These are phyloP conservation scores for Pythium insidiosum DNA, from an alignment of 352 stramenopile species.

Conservation along the genomic window DNA sequence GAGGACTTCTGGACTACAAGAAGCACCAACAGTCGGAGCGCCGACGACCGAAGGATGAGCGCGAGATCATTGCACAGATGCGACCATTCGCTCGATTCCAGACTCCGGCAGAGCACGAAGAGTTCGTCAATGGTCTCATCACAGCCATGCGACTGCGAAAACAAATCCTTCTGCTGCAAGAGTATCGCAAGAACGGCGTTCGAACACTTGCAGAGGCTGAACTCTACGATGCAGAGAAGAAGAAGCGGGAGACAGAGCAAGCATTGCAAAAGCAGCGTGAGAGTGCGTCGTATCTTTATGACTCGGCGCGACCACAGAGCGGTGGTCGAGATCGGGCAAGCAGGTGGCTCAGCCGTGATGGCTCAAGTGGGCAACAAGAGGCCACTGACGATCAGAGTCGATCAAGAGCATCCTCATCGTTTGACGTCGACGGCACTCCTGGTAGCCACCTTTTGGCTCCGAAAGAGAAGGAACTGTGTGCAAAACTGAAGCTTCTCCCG, in stretches of 20 bases:
- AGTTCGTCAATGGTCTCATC: constrained; percentile 90
- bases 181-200: constrained; percentile 94
- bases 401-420: constrained; percentile 22
- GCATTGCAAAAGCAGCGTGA: constrained; percentile 85
- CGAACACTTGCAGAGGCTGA: constrained; percentile 91
- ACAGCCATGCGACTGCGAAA: constrained; percentile 89
- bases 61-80: constrained; percentile 91
- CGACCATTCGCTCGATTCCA: constrained; percentile 95
- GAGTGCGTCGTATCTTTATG: constrained; percentile 81
- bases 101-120: constrained; percentile 88
- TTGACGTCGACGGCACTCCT: constrained; percentile 75
- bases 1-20: constrained; percentile 91
- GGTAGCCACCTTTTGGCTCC: constrained; percentile 85
- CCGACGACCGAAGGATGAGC: constrained; percentile 90
- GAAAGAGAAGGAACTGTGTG: constrained; percentile 88
- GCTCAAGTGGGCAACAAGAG: constrained; percentile 17
- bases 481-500: constrained; percentile 86
- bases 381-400: constrained; percentile 13
- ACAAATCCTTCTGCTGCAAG: constrained; percentile 94
- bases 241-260: constrained; percentile 89
- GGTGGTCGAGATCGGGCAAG: constrained; percentile 57
- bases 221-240: constrained; percentile 92
- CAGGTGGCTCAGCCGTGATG: constrained; percentile 55
- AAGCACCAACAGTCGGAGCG: constrained; percentile 89
- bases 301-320: constrained; percentile 45